Evolutionary conservation across 108 stramenopile species (phyloP).

Genomic region (Schizochytrium sp.): DNA sequence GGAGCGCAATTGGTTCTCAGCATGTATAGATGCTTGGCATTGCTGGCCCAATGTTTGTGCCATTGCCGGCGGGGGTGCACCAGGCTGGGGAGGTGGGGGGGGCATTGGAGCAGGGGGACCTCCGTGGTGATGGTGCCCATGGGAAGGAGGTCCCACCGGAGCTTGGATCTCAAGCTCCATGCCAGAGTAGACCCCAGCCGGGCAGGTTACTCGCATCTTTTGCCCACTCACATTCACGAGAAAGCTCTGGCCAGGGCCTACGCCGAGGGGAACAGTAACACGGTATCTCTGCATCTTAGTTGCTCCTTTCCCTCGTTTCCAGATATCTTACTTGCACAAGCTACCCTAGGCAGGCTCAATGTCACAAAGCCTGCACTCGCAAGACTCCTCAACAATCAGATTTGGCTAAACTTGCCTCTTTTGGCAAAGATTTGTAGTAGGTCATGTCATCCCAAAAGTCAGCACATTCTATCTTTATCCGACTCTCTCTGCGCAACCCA

Average conservation of each 20-base stretch:
- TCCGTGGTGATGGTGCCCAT: background rate
- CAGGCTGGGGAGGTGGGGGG: slow-evolving; percentile 12
- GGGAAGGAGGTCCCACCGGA: background rate
- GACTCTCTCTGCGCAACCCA: no score
- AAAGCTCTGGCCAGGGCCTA: slow-evolving; percentile 23
- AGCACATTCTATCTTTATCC: no score
- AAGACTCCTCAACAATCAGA: no score
- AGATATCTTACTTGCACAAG: no score
- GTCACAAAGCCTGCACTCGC: no score
- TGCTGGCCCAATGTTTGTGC: slow-evolving; percentile 9
- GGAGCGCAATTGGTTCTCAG: background rate
- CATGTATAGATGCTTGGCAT: background rate
- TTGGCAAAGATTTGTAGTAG: no score
- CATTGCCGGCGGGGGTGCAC: background rate
- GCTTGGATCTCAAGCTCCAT: slow-evolving; percentile 30
- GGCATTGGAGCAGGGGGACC: slow-evolving; percentile 4
- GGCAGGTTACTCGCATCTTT: slow-evolving; percentile 43
- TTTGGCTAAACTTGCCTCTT: no score
- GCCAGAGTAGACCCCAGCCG: slow-evolving; percentile 3
- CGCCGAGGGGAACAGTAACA: slow-evolving; percentile 4
- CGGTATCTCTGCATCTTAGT: slow-evolving; percentile 43
- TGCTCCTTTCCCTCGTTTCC: background rate
- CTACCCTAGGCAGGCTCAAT: no score
- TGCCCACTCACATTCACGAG: slow-evolving; percentile 42
- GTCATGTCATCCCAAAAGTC: no score